Evolutionary conservation across 78 protist species (phyloP).

Genomic region (Dictyostelium intermedium): DNA sequence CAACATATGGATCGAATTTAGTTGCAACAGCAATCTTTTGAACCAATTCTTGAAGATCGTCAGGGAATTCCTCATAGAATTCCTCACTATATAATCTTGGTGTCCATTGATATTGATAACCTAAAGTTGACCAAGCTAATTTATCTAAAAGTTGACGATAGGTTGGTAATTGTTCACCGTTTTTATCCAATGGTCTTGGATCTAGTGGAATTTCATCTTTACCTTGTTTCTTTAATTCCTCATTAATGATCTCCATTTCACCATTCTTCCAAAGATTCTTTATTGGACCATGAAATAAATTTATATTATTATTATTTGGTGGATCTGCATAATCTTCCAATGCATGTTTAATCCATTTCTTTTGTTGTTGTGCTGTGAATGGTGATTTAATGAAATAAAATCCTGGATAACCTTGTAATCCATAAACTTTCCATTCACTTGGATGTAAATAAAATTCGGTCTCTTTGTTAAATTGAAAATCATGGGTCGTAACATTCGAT

Average conservation of each 20-base stretch:
- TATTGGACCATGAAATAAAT: slow-evolving; percentile 30
- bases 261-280: slow-evolving; percentile 45
- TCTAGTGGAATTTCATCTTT: not conserved
- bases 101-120: slow-evolving; percentile 86
- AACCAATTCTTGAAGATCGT: slow-evolving; percentile 54
- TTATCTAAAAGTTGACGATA: slow-evolving; percentile 47
- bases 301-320: slow-evolving; percentile 56
- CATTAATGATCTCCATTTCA: slow-evolving; percentile 6
- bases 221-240: not conserved
- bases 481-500: not conserved
- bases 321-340: slow-evolving; percentile 39
- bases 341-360: slow-evolving; percentile 70
- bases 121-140: slow-evolving; percentile 76
- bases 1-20: slow-evolving; percentile 48
- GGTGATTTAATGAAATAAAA: slow-evolving; percentile 69
- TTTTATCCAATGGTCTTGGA: slow-evolving; percentile 65
- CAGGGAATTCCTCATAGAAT: slow-evolving; percentile 39
- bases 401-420: slow-evolving; percentile 64
- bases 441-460: slow-evolving; percentile 58
- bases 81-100: slow-evolving; percentile 63
- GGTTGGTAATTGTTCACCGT: slow-evolving; percentile 65
- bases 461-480: not conserved
- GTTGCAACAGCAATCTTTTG: slow-evolving; percentile 50
- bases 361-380: slow-evolving; percentile 50
- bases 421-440: slow-evolving; percentile 52